These are phyloP conservation scores for Rhododendron griersonianum DNA, from an alignment of 148 eudicot species.

Conservation along the genomic window DNA sequence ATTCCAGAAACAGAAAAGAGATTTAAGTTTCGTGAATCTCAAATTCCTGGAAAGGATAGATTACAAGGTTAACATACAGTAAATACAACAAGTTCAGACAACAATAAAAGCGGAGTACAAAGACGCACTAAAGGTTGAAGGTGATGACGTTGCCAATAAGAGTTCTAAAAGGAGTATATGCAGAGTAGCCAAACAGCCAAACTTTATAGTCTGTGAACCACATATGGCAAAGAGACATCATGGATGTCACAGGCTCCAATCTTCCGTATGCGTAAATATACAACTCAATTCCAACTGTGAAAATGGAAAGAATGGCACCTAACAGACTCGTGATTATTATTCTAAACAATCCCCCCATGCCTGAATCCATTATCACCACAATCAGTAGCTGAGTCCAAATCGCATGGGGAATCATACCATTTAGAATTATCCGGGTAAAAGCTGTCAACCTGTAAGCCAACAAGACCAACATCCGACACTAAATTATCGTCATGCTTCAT, in stretches of 20 bases:
- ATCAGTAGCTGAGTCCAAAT: slow-evolving; percentile 76
- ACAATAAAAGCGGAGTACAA: slow-evolving; percentile 1
- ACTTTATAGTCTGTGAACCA: slow-evolving; percentile 57
- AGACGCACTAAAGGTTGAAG: slow-evolving; percentile 13
- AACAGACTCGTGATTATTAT: slow-evolving; percentile 24
- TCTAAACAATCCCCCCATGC: slow-evolving; percentile 70
- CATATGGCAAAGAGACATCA: slow-evolving; percentile 31
- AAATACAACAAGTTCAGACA: not conserved
- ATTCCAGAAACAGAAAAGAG: not conserved
- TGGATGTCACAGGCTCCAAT: slow-evolving; percentile 44
- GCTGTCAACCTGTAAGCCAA: slow-evolving; percentile 72
- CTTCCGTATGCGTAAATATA: slow-evolving; percentile 61
- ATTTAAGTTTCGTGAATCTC: not conserved
- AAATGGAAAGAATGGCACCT: slow-evolving; percentile 22
- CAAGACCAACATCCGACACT: slow-evolving; percentile 79
- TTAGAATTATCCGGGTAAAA: slow-evolving; percentile 89
- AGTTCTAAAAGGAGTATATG: slow-evolving; percentile 38
- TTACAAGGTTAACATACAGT: not conserved
- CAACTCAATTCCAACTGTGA: slow-evolving; percentile 48
- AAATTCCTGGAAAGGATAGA: not conserved
- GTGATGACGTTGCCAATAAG: slow-evolving; percentile 20
- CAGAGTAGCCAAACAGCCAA: slow-evolving; percentile 42
- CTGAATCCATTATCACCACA: slow-evolving; percentile 68
- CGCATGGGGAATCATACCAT: slow-evolving; percentile 95
- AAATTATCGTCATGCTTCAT: slow-evolving; percentile 58